Percentiles rank a stretch among this genome's conserved stretches.
Conservation (phyloP, 192 early-diverging fungal genomes). For the Kappamyces sp. region DNA sequence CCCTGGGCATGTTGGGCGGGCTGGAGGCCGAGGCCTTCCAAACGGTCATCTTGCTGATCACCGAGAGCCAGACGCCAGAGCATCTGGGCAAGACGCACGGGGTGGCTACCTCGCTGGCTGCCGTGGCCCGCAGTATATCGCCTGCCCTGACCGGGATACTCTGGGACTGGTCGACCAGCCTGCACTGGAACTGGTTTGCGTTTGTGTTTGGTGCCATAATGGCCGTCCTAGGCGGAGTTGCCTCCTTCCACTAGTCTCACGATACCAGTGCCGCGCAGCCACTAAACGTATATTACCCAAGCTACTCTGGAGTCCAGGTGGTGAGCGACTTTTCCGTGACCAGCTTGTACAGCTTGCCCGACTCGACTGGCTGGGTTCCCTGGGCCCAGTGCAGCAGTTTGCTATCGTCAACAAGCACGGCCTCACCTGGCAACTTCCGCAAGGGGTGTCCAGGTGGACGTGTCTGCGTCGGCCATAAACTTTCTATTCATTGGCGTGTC, state of each 20-base stretch:
- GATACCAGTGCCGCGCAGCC: not conserved
- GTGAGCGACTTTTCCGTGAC: conserved; percentile 10
- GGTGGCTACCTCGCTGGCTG: not conserved
- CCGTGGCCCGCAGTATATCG: conserved; percentile 1
- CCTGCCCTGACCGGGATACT: not conserved
- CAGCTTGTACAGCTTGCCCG: conserved; percentile 4
- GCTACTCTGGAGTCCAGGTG: conserved; percentile 1
- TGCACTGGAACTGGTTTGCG: not conserved
- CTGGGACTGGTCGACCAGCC: not conserved
- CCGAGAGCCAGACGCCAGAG: no score
- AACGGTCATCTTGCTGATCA: conserved; percentile 3
- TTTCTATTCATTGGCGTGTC: conserved; percentile 90
- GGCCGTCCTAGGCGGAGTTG: not conserved
- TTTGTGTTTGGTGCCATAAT: conserved; percentile 4
- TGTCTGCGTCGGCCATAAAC: conserved; percentile 77
- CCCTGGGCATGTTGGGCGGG: conserved; percentile 27
- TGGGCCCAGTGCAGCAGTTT: conserved; percentile 4
- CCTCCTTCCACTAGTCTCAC: no score
- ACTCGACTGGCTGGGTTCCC: conserved; percentile 9
- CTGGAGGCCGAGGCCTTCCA: conserved; percentile 30
- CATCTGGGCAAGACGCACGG: no score
- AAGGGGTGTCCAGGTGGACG: conserved; percentile 79
- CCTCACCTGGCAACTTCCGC: conserved; percentile 47
- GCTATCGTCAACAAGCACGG: not conserved
- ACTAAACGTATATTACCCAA: not conserved